phyloP scores from a whole-genome alignment of 352 stramenopile genomes.

The Phytophthora citricola region DNA sequence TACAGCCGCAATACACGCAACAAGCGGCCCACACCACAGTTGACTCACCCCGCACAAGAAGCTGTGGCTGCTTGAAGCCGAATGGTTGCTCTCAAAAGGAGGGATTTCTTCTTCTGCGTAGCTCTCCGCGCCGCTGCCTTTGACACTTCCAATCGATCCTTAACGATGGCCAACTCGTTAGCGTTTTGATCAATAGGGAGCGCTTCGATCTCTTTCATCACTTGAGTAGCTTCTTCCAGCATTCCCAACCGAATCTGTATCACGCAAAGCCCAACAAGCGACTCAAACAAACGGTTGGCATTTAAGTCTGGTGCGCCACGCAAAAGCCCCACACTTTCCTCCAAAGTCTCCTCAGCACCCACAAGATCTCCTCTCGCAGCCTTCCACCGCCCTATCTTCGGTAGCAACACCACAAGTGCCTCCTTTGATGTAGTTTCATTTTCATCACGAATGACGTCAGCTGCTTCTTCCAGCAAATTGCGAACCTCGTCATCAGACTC shows the following conservation, averaged over 20 bases:
- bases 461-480: conserved; percentile 38
- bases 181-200: conserved; percentile 37
- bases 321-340: conserved; percentile 40
- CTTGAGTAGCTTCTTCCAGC: conserved; percentile 30
- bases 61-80: not conserved
- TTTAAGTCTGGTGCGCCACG: conserved; percentile 13
- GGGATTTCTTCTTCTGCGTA: conserved; percentile 12
- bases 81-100: conserved; percentile 15
- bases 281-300: conserved; percentile 46
- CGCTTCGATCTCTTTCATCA: conserved; percentile 55
- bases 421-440: conserved; percentile 4
- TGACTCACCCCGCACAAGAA: conserved; percentile 18
- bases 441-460: conserved; percentile 27
- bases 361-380: conserved; percentile 36
- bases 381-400: conserved; percentile 40
- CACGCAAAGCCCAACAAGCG: conserved; percentile 64
- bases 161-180: conserved; percentile 52
- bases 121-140: conserved; percentile 9
- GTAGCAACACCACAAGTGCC: conserved; percentile 31
- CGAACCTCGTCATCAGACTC: conserved; percentile 38
- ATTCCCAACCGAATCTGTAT: conserved; percentile 58
- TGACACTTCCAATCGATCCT: conserved; percentile 39
- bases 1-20: conserved; percentile 24
- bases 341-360: conserved; percentile 39
- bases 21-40: conserved; percentile 25